phyloP scores from a whole-genome alignment of 2,329 filamentous ascomycete genomes.

The Phialocephala sp. region DNA sequence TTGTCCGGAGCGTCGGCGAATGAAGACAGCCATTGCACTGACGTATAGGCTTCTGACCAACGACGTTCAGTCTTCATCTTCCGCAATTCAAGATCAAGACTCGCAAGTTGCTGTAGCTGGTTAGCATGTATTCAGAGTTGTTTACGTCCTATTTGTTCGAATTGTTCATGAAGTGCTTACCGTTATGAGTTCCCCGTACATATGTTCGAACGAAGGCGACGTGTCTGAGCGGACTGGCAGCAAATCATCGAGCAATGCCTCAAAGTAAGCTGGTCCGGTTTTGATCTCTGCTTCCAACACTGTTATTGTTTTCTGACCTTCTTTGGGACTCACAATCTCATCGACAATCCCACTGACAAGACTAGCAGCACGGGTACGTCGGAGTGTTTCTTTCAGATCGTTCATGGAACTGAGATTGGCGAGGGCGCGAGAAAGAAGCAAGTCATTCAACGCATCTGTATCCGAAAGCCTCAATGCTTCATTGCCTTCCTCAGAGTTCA shows the following conservation, averaged over 20 bases:
- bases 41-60: not conserved
- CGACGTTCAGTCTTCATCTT: not conserved
- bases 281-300: not conserved
- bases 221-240: not conserved
- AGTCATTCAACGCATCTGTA: not conserved
- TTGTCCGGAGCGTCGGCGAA: not conserved
- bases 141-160: not conserved
- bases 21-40: not conserved
- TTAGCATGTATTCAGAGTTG: not conserved
- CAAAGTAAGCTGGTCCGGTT: not conserved
- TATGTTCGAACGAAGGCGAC: not conserved
- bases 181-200: not conserved
- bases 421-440: not conserved
- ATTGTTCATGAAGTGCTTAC: not conserved
- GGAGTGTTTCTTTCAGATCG: not conserved
- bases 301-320: not conserved
- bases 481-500: not conserved
- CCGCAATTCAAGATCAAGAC: not conserved
- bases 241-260: not conserved
- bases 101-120: not conserved
- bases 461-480: not conserved
- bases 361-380: not conserved
- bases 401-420: not conserved
- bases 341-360: not conserved
- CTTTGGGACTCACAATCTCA: not conserved